Evolutionary conservation across 2,329 filamentous ascomycete species (phyloP), one percentile per base, ranked within the genome.

Genomic region (Leptoxyphium fumago): DNA sequence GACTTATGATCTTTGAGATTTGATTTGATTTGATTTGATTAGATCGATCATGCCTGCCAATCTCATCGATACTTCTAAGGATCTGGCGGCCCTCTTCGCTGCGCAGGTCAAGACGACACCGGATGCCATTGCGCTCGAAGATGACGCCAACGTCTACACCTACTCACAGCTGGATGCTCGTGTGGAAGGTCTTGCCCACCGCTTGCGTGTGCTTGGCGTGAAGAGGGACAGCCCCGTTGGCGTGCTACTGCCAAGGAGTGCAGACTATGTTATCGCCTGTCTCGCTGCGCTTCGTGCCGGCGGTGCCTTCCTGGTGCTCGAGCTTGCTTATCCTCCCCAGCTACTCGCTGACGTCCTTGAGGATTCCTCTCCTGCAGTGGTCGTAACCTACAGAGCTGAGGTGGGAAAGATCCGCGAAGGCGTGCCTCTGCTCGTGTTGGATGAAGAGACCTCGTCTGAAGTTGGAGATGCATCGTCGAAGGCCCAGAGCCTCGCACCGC

Each of bases 291-390:
- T 88, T 34, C 77, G 81, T 46, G 83, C 84, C 2, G 84, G 83
- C 42, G 84, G 84, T 43, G 84, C 84, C 1, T 89, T 87, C 57
- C 69, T 89, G 5, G 83, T 88, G 2, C 74, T 89, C 2, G 84
- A 89, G 63, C 69, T 86, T 41, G 84, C 84, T 2, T 88, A 88
- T 50, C 84, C 84, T 11, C 75, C 80, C 0, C 78, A 77, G 45
- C 68, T 88, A 41, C 67, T 89, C 48, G 74, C 80, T 42, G 82
- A 87, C 61, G 83, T 88, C 42, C 73, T 88, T 42, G 78, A 83
- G 28, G 84, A 89, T 66, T 80, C 82, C 10, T 73, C 71, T 26
- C 84, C 84, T 2, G 72, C 70, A 8, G 80, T 85, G 17, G 71
- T 88, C 2, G 68, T 89, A 51, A 87, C 83, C 0, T 74, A 78